These are phyloP conservation scores for Acanthamoeba comandoni DNA, from an alignment of 208 protist genomes.

Conservation along the genomic window DNA sequence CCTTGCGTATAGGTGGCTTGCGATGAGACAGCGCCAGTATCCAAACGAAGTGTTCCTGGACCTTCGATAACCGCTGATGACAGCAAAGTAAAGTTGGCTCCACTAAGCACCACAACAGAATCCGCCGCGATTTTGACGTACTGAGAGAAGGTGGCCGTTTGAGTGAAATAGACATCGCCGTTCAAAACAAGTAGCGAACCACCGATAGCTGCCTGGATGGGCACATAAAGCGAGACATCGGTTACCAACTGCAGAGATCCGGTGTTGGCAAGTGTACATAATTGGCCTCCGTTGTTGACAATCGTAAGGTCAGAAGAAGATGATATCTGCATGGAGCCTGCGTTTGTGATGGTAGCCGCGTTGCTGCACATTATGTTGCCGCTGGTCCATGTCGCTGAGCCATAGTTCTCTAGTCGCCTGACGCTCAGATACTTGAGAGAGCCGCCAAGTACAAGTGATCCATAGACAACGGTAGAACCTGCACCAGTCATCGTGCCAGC, in stretches of 20 bases:
- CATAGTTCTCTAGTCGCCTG: slow-evolving; percentile 18
- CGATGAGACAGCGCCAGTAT: not conserved
- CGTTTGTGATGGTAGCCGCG: slow-evolving; percentile 9
- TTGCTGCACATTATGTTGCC: slow-evolving; percentile 47
- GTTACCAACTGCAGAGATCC: not conserved
- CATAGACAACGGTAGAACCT: slow-evolving; percentile 16
- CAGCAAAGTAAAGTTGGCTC: not conserved
- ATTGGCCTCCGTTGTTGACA: not conserved
- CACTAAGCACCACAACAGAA: slow-evolving; percentile 2
- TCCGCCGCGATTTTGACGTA: not conserved
- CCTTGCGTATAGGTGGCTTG: slow-evolving; percentile 22
- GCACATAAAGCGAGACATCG: slow-evolving; percentile 7
- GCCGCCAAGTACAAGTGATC: not conserved
- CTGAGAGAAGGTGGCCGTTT: slow-evolving; percentile 20
- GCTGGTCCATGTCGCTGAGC: slow-evolving; percentile 51
- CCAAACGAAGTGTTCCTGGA: slow-evolving; percentile 7
- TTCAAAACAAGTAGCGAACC: slow-evolving; percentile 15
- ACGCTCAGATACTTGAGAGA: slow-evolving; percentile 19
- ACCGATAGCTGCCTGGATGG: slow-evolving; percentile 23
- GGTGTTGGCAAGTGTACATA: not conserved
- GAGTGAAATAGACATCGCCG: slow-evolving; percentile 31
- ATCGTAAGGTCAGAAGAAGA: slow-evolving; percentile 14
- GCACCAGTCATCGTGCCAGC: not conserved
- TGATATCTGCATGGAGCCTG: not conserved
- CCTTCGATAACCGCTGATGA: slow-evolving; percentile 16